A percentile compares a stretch with the other conserved stretches of the same genome.
Evolutionary conservation across 2,329 filamentous ascomycete species (phyloP).

Genomic region (Lasiodiplodia sp.): DNA sequence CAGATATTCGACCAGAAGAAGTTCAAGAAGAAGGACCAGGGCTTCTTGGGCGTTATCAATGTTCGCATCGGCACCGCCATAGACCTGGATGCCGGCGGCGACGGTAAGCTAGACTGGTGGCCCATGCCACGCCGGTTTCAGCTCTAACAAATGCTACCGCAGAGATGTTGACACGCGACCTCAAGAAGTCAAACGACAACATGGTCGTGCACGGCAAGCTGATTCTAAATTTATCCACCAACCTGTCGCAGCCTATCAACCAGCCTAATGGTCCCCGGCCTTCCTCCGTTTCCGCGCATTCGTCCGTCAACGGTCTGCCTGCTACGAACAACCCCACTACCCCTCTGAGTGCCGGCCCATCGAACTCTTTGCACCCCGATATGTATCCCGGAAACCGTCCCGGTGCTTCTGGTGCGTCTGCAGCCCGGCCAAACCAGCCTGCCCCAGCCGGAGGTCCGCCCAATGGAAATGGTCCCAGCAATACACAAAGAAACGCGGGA

Average conservation of each 20-base stretch:
- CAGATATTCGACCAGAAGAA: constrained; percentile 99
- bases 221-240: constrained; percentile 94
- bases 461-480: constrained; percentile 51
- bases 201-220: constrained; percentile 97
- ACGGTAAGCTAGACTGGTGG: constrained; percentile 69
- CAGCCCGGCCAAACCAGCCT: constrained; percentile 42
- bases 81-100: constrained; percentile 85
- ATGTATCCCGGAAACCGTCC: constrained; percentile 44
- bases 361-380: constrained; percentile 47
- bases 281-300: constrained; percentile 40
- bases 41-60: constrained; percentile 97
- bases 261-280: constrained; percentile 32
- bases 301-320: constrained; percentile 49
- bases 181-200: constrained; percentile 98
- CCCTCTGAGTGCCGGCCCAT: constrained; percentile 31
- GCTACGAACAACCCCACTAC: constrained; percentile 32
- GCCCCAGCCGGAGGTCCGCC: constrained; percentile 38
- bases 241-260: constrained; percentile 73
- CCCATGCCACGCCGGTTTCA: constrained; percentile 11
- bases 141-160: constrained; percentile 38
- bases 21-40: constrained; percentile 99
- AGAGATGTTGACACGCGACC: constrained; percentile 97
- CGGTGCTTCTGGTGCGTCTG: constrained; percentile 36
- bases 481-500: constrained; percentile 42
- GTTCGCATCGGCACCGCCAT: constrained; percentile 94